phyloP scores from a whole-genome alignment of 192 early-diverging fungal genomes.

The Coemansia asiatica region DNA sequence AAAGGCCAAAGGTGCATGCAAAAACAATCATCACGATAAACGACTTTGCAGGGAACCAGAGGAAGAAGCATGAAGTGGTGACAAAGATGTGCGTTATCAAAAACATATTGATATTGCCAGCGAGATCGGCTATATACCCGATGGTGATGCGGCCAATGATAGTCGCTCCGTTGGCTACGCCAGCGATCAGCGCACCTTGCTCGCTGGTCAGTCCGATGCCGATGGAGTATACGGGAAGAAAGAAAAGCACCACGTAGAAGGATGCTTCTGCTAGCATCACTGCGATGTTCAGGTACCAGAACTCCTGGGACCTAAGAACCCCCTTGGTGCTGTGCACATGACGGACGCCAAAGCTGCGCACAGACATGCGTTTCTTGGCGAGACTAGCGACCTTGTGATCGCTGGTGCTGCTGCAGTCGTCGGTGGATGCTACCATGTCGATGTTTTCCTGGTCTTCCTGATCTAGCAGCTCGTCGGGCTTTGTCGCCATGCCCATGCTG shows the following conservation, averaged over 20 bases:
- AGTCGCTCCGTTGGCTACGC: slow-evolving; percentile 65
- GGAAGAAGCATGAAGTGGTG: slow-evolving; percentile 47
- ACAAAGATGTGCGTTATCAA: slow-evolving; percentile 51
- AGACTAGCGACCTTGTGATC: slow-evolving; percentile 37
- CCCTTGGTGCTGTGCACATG: slow-evolving; percentile 49
- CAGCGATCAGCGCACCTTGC: slow-evolving; percentile 63
- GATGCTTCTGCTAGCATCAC: slow-evolving; percentile 56
- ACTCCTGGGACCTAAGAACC: slow-evolving; percentile 52
- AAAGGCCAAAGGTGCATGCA: slow-evolving; percentile 52
- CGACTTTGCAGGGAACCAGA: slow-evolving; percentile 58
- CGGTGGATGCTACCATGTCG: slow-evolving; percentile 23
- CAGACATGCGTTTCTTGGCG: slow-evolving; percentile 56
- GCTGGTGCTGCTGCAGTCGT: slow-evolving; percentile 31
- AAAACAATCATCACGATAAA: slow-evolving; percentile 53
- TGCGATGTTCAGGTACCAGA: slow-evolving; percentile 54
- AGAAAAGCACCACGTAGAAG: slow-evolving; percentile 52
- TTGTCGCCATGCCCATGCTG: slow-evolving; percentile 49
- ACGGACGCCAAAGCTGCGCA: slow-evolving; percentile 56
- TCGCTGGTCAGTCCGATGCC: slow-evolving; percentile 60
- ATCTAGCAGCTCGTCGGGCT: slow-evolving; percentile 54
- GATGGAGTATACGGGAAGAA: slow-evolving; percentile 57
- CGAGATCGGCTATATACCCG: slow-evolving; percentile 64
- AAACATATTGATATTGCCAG: slow-evolving; percentile 58
- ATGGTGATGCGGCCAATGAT: slow-evolving; percentile 64
- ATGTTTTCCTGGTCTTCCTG: slow-evolving; percentile 48